phyloP scores from a whole-genome alignment of 1,139 yeast genomes.

The Taphrina deformans region DNA sequence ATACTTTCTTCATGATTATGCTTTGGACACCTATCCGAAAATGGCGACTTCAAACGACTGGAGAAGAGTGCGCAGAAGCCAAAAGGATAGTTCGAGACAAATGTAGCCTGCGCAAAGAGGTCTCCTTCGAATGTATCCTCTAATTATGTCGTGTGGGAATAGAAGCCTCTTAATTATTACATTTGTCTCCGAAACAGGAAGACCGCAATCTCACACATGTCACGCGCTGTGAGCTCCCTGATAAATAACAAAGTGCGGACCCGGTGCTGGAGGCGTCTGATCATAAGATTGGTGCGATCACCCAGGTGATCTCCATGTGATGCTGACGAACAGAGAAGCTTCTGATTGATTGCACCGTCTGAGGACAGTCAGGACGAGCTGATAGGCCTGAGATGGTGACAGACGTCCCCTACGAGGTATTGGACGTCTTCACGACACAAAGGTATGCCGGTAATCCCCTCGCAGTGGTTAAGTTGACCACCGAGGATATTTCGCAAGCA shows the following conservation, averaged over 20 bases:
- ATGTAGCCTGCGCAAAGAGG: too few relatives aligned
- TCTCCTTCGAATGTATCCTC: too few relatives aligned
- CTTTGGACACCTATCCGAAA: too few relatives aligned
- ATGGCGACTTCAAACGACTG: neutral
- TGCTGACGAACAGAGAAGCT: neutral
- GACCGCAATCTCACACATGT: neutral
- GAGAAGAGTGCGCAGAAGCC: neutral
- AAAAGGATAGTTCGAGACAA: too few relatives aligned
- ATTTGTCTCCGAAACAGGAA: neutral
- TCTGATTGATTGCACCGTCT: too few relatives aligned
- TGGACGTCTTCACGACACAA: constrained; percentile 19
- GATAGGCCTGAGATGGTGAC: too few relatives aligned
- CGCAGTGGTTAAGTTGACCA: constrained; percentile 16
- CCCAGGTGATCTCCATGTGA: neutral
- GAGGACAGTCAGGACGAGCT: too few relatives aligned
- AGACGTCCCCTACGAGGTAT: neutral
- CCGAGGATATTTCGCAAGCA: neutral
- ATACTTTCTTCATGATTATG: constrained; percentile 31
- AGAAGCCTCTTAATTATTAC: too few relatives aligned
- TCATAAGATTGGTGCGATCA: too few relatives aligned
- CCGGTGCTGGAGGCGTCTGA: neutral
- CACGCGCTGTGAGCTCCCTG: neutral
- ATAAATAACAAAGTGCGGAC: neutral
- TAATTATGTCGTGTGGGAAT: too few relatives aligned
- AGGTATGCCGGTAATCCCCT: constrained; percentile 17